Evolutionary conservation across 139 green algal genomes (phyloP).

Genomic region (Zygnema circumcarinatum): DNA sequence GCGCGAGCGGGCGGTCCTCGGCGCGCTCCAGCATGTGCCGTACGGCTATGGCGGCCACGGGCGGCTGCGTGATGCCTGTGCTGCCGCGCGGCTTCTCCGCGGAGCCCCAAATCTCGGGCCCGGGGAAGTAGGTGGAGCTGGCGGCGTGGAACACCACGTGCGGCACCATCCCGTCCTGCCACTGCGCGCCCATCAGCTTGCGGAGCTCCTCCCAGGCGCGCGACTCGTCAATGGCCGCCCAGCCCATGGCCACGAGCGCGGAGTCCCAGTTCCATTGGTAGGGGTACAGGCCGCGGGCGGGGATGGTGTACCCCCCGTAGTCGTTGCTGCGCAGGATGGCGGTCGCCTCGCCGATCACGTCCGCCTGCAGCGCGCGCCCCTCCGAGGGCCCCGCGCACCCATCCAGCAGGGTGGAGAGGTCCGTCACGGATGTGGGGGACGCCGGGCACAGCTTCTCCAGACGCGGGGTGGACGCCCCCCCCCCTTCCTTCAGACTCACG

Average conservation of each 20-base stretch:
- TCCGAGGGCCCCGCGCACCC: background rate
- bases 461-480: too few relatives aligned
- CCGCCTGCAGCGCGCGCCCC: background rate
- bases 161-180: constrained; percentile 50
- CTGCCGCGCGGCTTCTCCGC: background rate
- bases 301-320: constrained; percentile 36
- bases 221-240: constrained; percentile 35
- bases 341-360: background rate
- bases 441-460: background rate
- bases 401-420: background rate
- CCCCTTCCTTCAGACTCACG: too few relatives aligned
- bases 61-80: constrained; percentile 53
- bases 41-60: constrained; percentile 31
- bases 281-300: constrained; percentile 39
- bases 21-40: constrained; percentile 17
- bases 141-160: constrained; percentile 49
- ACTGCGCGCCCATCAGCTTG: constrained; percentile 30
- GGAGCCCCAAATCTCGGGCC: constrained; percentile 41
- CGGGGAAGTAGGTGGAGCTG: constrained; percentile 47
- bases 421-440: background rate
- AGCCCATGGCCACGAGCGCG: constrained; percentile 40
- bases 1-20: background rate
- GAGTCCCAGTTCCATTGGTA: constrained; percentile 59
- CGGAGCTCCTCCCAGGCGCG: constrained; percentile 49
- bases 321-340: constrained; percentile 41